Evolutionary conservation across 768 basidiomycete genomes (phyloP), one percentile per base, ranked within the genome.

Genomic region (Tylopilus plumbeoviolaceoides): DNA sequence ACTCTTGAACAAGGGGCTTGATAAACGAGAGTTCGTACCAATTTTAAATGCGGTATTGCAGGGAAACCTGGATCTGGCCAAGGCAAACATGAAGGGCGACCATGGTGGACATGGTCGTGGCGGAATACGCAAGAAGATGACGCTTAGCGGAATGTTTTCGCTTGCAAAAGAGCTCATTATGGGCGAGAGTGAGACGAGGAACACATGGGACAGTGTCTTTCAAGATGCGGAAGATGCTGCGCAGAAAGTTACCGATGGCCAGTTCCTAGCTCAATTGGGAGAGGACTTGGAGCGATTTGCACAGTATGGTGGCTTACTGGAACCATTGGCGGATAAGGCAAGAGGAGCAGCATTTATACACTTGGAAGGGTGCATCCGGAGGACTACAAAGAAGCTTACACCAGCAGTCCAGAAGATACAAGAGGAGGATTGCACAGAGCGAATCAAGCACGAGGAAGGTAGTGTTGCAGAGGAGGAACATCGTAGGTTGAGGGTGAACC

Each of bases 361-460:
- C 38, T 21, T 28, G 38, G 27, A 39, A 12, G 3, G 1, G 15
- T 4, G 0, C 14, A 20, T 65, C 23, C 0, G 7, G 5, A 51
- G 17, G n/a, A 28, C 30, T 7, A 3, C 50, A 2, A 66, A 50
- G 43, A 66, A 14, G 17, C 54, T 62, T 25, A 11, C 49, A 1
- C 47, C 48, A 0, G 9, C 31, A 23, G 55, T 60, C 6, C 48
- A 61, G 41, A 49, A 15, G 9, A 56, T 56, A 33, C 56, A 61
- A 38, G 38, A 46, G 7, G 40, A 57, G 0, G 54, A 49, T 0
- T 56, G 45, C 36, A 18, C 0, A 4, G 35, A 35, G 7, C 28
- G 8, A 11, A 52, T 59, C 39, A 41, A 39, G 17, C 35, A 17
- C 14, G 54, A 59, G 7, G 10, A 42, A 17, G 35, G 1, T 8